Evolutionary conservation across 768 basidiomycete species (phyloP).

Genomic region (Clathrus columnatus): DNA sequence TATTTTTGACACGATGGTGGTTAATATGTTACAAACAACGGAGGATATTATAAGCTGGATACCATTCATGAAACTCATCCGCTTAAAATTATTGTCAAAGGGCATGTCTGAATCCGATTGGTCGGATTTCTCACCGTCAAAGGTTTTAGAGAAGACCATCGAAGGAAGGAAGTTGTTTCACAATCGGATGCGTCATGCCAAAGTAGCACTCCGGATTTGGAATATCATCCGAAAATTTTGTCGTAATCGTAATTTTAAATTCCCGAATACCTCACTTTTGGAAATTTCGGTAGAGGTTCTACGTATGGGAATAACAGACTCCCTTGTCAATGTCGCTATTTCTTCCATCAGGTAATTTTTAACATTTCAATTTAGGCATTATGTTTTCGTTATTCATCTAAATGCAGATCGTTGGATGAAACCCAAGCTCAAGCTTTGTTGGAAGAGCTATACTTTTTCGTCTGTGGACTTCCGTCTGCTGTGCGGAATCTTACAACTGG

Average conservation of each 20-base stretch:
- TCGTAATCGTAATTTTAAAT: not conserved
- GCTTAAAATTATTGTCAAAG: not conserved
- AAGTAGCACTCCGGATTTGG: constrained; percentile 1
- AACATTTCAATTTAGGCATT: not conserved
- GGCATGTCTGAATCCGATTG: not conserved
- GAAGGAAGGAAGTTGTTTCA: constrained; percentile 2
- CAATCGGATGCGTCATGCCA: not conserved
- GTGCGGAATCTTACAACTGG: constrained; percentile 18
- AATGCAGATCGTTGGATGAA: constrained; percentile 33
- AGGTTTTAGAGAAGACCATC: not conserved
- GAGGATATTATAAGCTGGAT: not conserved
- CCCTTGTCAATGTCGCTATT: not conserved
- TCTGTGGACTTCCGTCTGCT: constrained; percentile 25
- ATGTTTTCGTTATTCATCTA: not conserved
- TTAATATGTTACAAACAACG: not conserved
- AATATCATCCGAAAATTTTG: not conserved
- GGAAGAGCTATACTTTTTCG: constrained; percentile 31
- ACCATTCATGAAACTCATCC: constrained; percentile 3
- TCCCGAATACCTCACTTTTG: not conserved
- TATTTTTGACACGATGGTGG: not conserved
- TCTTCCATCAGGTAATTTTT: not conserved
- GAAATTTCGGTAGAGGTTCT: not conserved
- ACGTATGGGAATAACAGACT: not conserved
- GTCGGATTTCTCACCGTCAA: not conserved
- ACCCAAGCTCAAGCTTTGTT: constrained; percentile 31